These are phyloP conservation scores for Rhizopus sp. DNA, from an alignment of 371 early-diverging fungal species.

Conservation along the genomic window DNA sequence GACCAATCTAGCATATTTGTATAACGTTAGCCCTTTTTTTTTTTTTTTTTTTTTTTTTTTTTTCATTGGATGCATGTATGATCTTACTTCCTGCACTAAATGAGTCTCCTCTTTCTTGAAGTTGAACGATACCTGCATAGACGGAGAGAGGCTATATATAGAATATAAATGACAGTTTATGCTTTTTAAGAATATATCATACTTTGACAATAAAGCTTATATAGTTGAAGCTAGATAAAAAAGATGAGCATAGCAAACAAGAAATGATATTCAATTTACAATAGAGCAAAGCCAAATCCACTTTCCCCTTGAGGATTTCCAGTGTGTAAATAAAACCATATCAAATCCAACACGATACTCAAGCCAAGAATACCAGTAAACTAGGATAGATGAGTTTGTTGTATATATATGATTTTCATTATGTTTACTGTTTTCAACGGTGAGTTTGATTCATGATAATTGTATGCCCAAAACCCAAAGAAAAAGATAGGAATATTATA, in stretches of 20 bases:
- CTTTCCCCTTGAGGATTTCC: conserved; percentile 35
- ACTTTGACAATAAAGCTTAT: conserved; percentile 52
- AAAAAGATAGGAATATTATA: conserved; percentile 56
- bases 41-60: neutral
- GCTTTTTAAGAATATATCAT: conserved; percentile 2
- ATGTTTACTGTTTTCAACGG: conserved; percentile 48
- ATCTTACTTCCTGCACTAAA: conserved; percentile 39
- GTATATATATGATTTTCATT: neutral
- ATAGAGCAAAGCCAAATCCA: conserved; percentile 43
- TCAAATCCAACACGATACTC: conserved; percentile 46
- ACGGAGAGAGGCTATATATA: conserved; percentile 44
- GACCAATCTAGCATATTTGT: conserved; percentile 36
- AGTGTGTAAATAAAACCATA: conserved; percentile 52
- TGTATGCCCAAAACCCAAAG: conserved; percentile 55
- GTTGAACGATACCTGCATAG: conserved; percentile 38
- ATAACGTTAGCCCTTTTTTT: neutral
- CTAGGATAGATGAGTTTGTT: conserved; percentile 15
- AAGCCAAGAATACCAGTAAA: conserved; percentile 44
- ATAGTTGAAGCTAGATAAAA: conserved; percentile 38
- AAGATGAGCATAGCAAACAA: neutral
- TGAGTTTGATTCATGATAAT: conserved; percentile 48
- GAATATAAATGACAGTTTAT: neutral
- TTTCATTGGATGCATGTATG: too few species aligned
- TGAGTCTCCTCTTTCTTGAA: conserved; percentile 49
- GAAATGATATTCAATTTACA: conserved; percentile 28